phyloP scores from a whole-genome alignment of 352 stramenopile species.

The Pythium pectinolyticum region DNA sequence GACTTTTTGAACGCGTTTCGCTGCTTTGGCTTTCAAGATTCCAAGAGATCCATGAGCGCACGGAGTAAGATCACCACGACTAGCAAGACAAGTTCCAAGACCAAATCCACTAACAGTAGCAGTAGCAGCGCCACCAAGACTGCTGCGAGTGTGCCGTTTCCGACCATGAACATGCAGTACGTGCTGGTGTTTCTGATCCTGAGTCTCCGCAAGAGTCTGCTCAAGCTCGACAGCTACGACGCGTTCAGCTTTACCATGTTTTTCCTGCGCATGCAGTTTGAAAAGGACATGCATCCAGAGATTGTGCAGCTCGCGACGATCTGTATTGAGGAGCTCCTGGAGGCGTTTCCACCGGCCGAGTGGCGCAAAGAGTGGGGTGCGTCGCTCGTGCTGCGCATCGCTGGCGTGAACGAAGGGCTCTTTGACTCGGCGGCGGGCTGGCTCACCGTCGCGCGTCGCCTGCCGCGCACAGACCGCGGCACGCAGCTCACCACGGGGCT shows the following conservation, averaged over 20 bases:
- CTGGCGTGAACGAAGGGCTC: slow-evolving; percentile 68
- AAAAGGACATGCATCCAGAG: slow-evolving; percentile 66
- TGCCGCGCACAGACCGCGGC: slow-evolving; percentile 70
- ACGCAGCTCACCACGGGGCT: slow-evolving; percentile 77
- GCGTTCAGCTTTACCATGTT: slow-evolving; percentile 87
- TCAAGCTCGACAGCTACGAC: slow-evolving; percentile 72
- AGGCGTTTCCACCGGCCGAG: slow-evolving; percentile 62
- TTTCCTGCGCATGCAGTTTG: slow-evolving; percentile 86
- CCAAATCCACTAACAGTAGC: neutral
- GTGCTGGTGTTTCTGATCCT: slow-evolving; percentile 78
- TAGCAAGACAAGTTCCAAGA: slow-evolving; percentile 2
- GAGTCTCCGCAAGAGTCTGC: slow-evolving; percentile 59
- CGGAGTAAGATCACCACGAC: slow-evolving; percentile 70
- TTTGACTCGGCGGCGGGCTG: slow-evolving; percentile 77
- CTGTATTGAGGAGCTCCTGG: slow-evolving; percentile 78
- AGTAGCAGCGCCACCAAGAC: slow-evolving; percentile 16
- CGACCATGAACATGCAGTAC: slow-evolving; percentile 80
- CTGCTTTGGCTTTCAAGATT: slow-evolving; percentile 79
- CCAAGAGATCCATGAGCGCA: slow-evolving; percentile 80
- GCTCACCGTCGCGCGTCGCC: slow-evolving; percentile 67
- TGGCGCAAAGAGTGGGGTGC: slow-evolving; percentile 78
- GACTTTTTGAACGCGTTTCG: slow-evolving; percentile 80
- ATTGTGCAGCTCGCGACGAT: slow-evolving; percentile 78
- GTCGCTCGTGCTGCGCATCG: slow-evolving; percentile 78
- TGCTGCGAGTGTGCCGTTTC: slow-evolving; percentile 61